A percentile compares a stretch with the other conserved stretches of the same genome.
phyloP scores from a whole-genome alignment of 2,329 filamentous ascomycete genomes.

The Exophiala sp. region DNA sequence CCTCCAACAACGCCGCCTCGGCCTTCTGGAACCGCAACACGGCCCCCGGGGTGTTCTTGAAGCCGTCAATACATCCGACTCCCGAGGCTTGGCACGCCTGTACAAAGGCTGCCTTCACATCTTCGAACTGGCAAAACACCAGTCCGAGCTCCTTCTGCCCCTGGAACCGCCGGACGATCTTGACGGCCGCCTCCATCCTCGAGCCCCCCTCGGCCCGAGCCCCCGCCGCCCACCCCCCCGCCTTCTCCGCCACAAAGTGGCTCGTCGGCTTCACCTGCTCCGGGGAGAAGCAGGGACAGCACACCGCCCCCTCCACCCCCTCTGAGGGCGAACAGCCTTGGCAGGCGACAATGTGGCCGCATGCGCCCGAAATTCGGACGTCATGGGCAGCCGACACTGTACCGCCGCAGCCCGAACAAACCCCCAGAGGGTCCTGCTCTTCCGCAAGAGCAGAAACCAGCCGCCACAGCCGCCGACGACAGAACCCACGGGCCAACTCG shows the following conservation, averaged over 20 bases:
- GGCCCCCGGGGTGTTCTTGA: slow-evolving; percentile 31
- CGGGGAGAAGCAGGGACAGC: slow-evolving; percentile 5
- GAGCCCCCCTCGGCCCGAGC: slow-evolving; percentile 33
- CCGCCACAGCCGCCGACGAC: not conserved
- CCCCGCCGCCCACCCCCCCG: not conserved
- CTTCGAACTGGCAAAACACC: slow-evolving; percentile 47
- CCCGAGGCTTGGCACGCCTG: slow-evolving; percentile 10
- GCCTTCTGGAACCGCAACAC: slow-evolving; percentile 40
- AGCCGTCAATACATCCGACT: slow-evolving; percentile 34
- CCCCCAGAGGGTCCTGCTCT: not conserved
- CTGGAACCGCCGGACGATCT: slow-evolving; percentile 40
- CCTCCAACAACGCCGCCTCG: slow-evolving; percentile 31
- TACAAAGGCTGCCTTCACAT: slow-evolving; percentile 12
- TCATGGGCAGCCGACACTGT: slow-evolving; percentile 20
- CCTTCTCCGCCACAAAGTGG: slow-evolving; percentile 1
- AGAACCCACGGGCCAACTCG: slow-evolving; percentile 6
- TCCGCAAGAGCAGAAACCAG: not conserved
- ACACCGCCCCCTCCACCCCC: not conserved
- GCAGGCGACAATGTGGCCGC: slow-evolving; percentile 42
- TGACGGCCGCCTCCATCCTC: slow-evolving; percentile 45
- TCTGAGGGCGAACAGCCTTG: not conserved
- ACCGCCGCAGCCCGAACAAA: not conserved
- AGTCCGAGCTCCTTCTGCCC: slow-evolving; percentile 45
- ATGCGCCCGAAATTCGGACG: slow-evolving; percentile 42
- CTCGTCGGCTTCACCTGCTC: slow-evolving; percentile 3